Evolutionary conservation across 257 asterid species (phyloP).

Genomic region (Solanum peruvianum): DNA sequence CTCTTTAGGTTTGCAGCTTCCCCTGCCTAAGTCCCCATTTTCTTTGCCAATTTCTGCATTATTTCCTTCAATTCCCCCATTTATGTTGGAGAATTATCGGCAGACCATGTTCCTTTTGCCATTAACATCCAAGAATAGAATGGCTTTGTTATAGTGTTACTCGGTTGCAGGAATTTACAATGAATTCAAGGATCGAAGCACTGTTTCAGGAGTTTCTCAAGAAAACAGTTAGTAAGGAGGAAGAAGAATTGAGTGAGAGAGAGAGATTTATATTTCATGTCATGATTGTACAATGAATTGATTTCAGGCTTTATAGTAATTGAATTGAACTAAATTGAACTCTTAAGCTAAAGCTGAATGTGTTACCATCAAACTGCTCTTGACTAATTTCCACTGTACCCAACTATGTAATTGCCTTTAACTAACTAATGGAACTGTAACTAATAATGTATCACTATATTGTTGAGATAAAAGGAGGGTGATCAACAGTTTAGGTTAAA

Average conservation of each 20-base stretch:
- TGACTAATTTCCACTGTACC: neutral
- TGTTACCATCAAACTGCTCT: neutral
- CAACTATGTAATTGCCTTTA: neutral
- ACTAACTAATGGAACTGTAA: neutral
- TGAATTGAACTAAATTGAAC: neutral
- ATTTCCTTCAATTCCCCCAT: neutral
- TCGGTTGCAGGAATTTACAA: neutral
- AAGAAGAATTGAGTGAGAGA: neutral
- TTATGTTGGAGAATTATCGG: neutral
- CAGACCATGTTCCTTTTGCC: neutral
- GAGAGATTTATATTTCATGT: neutral
- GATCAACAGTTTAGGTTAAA: neutral
- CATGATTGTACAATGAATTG: neutral
- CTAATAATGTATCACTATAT: neutral
- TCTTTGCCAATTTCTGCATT: neutral
- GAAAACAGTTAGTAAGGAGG: neutral
- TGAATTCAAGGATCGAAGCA: neutral
- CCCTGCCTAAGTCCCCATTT: neutral
- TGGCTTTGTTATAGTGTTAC: neutral
- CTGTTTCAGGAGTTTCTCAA: neutral
- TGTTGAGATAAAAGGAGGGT: neutral
- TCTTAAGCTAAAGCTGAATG: neutral
- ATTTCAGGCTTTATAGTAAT: neutral
- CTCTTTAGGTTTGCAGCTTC: neutral
- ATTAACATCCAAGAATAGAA: neutral